A percentile compares a stretch with the other conserved stretches of the same genome.
Evolutionary conservation across 202 grass and related monocot species (phyloP).

Genomic region (Elaeis oleifera): DNA sequence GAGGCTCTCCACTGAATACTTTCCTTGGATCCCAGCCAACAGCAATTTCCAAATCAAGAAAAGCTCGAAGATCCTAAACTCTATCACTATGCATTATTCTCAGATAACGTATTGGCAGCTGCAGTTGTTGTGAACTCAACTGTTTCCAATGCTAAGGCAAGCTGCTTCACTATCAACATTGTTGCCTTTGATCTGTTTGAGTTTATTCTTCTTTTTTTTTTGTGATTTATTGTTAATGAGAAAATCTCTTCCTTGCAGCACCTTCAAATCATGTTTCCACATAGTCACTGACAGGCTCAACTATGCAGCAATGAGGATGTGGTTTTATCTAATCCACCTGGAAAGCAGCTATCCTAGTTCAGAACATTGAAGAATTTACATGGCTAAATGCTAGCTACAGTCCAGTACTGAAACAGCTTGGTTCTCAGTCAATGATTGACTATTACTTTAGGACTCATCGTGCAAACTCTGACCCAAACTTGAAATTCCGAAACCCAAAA

Average conservation of each 20-base stretch:
- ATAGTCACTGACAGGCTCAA: slow-evolving; percentile 66
- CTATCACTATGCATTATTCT: slow-evolving; percentile 74
- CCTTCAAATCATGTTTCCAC: slow-evolving; percentile 52
- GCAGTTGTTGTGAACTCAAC: slow-evolving; percentile 76
- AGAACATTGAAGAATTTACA: slow-evolving; percentile 49
- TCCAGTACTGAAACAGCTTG: slow-evolving; percentile 57
- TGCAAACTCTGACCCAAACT: slow-evolving; percentile 36
- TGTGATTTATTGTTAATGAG: slow-evolving; percentile 8
- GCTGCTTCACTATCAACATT: not conserved
- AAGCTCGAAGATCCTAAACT: slow-evolving; percentile 63
- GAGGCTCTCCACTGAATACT: slow-evolving; percentile 61
- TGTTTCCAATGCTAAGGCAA: slow-evolving; percentile 55
- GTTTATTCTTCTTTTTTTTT: not conserved
- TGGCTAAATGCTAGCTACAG: slow-evolving; percentile 77
- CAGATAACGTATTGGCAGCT: slow-evolving; percentile 59
- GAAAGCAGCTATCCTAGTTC: slow-evolving; percentile 38
- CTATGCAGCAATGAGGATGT: slow-evolving; percentile 83
- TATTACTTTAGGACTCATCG: slow-evolving; percentile 50
- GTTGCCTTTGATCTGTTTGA: not conserved
- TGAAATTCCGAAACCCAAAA: slow-evolving; percentile 68
- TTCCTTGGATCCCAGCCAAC: slow-evolving; percentile 24
- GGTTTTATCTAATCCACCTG: slow-evolving; percentile 53
- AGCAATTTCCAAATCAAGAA: slow-evolving; percentile 39
- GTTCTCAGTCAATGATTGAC: slow-evolving; percentile 64
- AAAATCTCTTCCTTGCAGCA: slow-evolving; percentile 31